Conservation (phyloP, 495 filamentous ascomycete genomes). For the Daldinia decipiens region DNA sequence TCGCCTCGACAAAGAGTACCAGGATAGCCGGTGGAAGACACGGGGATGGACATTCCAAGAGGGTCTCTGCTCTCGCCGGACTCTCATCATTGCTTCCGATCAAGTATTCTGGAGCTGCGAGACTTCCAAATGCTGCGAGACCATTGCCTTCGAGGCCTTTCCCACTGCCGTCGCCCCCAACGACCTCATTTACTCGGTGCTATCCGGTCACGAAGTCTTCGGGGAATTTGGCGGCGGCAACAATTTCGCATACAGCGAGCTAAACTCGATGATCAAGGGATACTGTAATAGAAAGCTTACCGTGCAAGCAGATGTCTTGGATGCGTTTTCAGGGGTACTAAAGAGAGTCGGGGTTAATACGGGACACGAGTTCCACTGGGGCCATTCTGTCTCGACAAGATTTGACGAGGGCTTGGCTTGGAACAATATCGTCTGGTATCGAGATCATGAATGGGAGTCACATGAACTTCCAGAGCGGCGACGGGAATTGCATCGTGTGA, state of each 20-base stretch:
- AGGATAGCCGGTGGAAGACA: slow-evolving; percentile 46
- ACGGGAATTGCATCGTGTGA: slow-evolving; percentile 15
- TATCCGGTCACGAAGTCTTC: slow-evolving; percentile 28
- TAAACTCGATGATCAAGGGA: slow-evolving; percentile 11
- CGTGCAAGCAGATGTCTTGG: slow-evolving; percentile 17
- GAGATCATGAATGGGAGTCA: not conserved
- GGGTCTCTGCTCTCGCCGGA: slow-evolving; percentile 47
- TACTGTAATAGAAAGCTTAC: slow-evolving; percentile 25
- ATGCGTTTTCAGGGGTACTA: slow-evolving; percentile 36
- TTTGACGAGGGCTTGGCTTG: slow-evolving; percentile 29
- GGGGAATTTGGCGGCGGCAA: slow-evolving; percentile 28
- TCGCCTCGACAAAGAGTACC: slow-evolving; percentile 16
- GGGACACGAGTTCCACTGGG: slow-evolving; percentile 34
- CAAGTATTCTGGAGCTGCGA: slow-evolving; percentile 49
- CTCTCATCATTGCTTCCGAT: slow-evolving; percentile 46
- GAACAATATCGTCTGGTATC: slow-evolving; percentile 21
- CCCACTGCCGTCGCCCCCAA: slow-evolving; percentile 20
- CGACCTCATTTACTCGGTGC: slow-evolving; percentile 15
- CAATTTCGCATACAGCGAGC: slow-evolving; percentile 26
- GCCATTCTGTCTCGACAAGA: slow-evolving; percentile 25
- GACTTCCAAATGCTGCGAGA: slow-evolving; percentile 30
- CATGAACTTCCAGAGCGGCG: slow-evolving; percentile 9
- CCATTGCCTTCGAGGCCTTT: slow-evolving; percentile 30
- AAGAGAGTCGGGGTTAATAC: slow-evolving; percentile 17
- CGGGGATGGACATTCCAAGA: slow-evolving; percentile 59